These are phyloP conservation scores for Paradendryphiella salina DNA, from an alignment of 2,329 filamentous ascomycete genomes.

Conservation along the genomic window DNA sequence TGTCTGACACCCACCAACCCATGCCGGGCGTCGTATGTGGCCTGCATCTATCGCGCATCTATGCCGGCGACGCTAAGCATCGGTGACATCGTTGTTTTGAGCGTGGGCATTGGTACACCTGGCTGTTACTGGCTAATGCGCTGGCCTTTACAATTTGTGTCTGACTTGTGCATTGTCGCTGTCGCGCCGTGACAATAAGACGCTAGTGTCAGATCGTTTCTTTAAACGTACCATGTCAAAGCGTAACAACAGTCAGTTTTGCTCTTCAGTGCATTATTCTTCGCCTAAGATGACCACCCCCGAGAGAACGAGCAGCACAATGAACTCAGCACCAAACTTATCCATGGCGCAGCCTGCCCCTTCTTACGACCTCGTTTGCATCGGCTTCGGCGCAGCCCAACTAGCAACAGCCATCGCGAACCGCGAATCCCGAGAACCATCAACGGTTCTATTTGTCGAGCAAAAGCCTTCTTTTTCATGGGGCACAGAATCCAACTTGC, in stretches of 20 bases:
- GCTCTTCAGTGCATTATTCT: background rate
- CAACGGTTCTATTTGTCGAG: slow-evolving; percentile 40
- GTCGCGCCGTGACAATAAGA: slow-evolving; percentile 8
- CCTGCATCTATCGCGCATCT: slow-evolving; percentile 4
- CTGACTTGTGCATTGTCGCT: slow-evolving; percentile 6
- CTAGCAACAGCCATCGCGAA: slow-evolving; percentile 45
- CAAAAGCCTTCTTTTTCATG: slow-evolving; percentile 41
- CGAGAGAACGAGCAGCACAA: slow-evolving; percentile 17
- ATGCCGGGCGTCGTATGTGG: slow-evolving; percentile 24
- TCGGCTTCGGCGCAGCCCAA: slow-evolving; percentile 44
- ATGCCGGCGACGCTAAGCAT: slow-evolving; percentile 18
- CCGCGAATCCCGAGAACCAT: slow-evolving; percentile 33
- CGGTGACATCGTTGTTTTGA: slow-evolving; percentile 26
- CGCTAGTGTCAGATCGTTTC: slow-evolving; percentile 9
- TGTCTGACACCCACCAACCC: slow-evolving; percentile 16
- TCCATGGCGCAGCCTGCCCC: slow-evolving; percentile 17
- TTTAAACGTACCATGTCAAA: slow-evolving; percentile 1
- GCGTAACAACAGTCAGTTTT: background rate
- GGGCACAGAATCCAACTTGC: slow-evolving; percentile 33
- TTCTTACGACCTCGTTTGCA: slow-evolving; percentile 41
- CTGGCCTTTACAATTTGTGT: slow-evolving; percentile 16
- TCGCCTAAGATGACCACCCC: slow-evolving; percentile 28
- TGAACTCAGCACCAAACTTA: slow-evolving; percentile 18
- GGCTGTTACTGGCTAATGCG: slow-evolving; percentile 16
- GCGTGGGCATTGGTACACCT: slow-evolving; percentile 11